Conservation (phyloP, 2,329 filamentous ascomycete species). For the Exophiala lecanii-corni region DNA sequence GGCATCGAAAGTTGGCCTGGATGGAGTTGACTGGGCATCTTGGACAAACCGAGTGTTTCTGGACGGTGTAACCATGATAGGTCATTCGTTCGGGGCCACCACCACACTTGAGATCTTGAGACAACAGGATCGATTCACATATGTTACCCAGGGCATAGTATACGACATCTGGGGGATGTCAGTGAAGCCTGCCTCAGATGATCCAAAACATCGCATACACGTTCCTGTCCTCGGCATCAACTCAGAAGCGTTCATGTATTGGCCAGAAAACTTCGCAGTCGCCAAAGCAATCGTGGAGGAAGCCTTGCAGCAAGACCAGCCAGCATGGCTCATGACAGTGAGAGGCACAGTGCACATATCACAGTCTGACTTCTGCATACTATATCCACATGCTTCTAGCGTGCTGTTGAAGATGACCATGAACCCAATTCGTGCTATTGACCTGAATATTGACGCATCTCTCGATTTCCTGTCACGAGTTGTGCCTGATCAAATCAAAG, state of each 20-base stretch:
- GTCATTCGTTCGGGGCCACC: conserved; percentile 64
- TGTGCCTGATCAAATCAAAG: conserved; percentile 34
- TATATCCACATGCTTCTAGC: conserved; percentile 58
- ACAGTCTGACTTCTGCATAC: conserved; percentile 62
- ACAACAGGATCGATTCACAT: conserved; percentile 50
- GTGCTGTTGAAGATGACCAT: conserved; percentile 59
- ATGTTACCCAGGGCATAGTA: conserved; percentile 60
- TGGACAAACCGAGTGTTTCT: conserved; percentile 56
- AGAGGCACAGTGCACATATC: conserved; percentile 61
- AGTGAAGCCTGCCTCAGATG: conserved; percentile 36
- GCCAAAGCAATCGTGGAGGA: conserved; percentile 56
- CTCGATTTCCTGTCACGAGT: conserved; percentile 56
- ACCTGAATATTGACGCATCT: conserved; percentile 58
- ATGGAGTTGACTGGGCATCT: conserved; percentile 51
- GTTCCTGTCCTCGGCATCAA: conserved; percentile 61
- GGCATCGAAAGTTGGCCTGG: conserved; percentile 55
- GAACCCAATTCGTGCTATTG: conserved; percentile 58
- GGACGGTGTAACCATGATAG: conserved; percentile 56
- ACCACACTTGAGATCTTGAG: conserved; percentile 59
- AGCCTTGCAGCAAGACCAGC: conserved; percentile 43
- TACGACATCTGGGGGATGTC: conserved; percentile 59
- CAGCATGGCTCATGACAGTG: conserved; percentile 50
- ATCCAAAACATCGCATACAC: conserved; percentile 43
- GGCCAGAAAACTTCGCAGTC: conserved; percentile 59
- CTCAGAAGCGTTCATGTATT: conserved; percentile 67